These are phyloP conservation scores for Sordaria brevicollis DNA, from an alignment of 495 filamentous ascomycete species.

Conservation along the genomic window DNA sequence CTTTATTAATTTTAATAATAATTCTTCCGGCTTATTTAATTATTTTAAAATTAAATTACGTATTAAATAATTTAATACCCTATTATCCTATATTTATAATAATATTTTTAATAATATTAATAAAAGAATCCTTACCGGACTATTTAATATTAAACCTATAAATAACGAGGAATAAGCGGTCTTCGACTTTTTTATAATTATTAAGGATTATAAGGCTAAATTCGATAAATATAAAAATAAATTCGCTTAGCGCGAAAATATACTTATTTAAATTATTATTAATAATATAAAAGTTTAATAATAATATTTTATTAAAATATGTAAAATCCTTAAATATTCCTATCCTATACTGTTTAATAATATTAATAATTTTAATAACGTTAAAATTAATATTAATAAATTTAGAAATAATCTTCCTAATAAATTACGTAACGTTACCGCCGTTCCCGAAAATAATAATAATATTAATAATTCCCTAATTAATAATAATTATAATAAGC, in stretches of 20 bases:
- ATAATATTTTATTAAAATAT: neutral
- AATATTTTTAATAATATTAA: no score
- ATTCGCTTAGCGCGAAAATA: neutral
- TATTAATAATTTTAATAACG: no score
- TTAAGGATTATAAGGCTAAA: neutral
- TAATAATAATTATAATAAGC: neutral
- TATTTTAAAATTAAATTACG: no score
- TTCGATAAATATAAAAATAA: neutral
- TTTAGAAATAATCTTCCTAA: neutral
- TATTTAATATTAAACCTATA: no score
- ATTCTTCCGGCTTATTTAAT: no score
- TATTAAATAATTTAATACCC: no score
- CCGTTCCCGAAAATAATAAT: neutral
- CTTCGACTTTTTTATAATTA: no score
- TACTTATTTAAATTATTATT: neutral
- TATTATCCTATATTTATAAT: no score
- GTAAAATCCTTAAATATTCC: neutral
- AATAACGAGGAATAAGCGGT: no score
- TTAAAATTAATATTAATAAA: neutral
- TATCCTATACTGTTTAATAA: neutral
- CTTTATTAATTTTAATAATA: no score
- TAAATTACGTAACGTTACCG: no score
- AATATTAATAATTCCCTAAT: neutral
- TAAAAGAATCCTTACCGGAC: no score
- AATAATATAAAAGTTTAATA: neutral